A percentile compares a stretch with the other conserved stretches of the same genome.
phyloP scores from a whole-genome alignment of 495 filamentous ascomycete species.

The Penicillium taxi region DNA sequence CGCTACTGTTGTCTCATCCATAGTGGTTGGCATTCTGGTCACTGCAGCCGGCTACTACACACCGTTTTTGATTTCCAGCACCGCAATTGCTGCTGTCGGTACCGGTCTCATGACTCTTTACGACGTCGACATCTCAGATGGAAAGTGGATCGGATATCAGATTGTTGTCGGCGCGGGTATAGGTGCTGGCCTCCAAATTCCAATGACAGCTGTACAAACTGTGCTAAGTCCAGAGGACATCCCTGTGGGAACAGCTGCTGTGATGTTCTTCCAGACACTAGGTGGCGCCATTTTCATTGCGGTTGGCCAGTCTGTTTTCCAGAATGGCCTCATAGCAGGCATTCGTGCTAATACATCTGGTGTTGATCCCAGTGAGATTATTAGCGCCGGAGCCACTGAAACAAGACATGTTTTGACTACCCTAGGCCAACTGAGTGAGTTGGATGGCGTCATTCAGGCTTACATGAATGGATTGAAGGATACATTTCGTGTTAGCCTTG shows the following conservation, averaged over 20 bases:
- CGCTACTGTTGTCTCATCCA: slow-evolving; percentile 25
- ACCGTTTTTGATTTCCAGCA: slow-evolving; percentile 53
- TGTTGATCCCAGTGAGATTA: slow-evolving; percentile 28
- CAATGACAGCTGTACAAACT: slow-evolving; percentile 24
- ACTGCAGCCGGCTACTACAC: slow-evolving; percentile 60
- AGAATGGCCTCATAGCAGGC: slow-evolving; percentile 47
- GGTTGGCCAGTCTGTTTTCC: slow-evolving; percentile 56
- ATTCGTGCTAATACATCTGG: slow-evolving; percentile 34
- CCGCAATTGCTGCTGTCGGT: slow-evolving; percentile 50
- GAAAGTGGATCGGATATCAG: slow-evolving; percentile 54
- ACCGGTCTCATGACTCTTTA: slow-evolving; percentile 58
- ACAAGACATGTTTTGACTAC: slow-evolving; percentile 38
- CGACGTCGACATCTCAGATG: slow-evolving; percentile 28
- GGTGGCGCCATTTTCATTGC: slow-evolving; percentile 61
- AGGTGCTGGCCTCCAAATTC: slow-evolving; percentile 43
- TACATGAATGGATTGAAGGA: slow-evolving; percentile 25
- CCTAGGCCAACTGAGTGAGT: slow-evolving; percentile 15
- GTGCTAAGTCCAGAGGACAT: slow-evolving; percentile 17
- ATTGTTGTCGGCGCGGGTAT: slow-evolving; percentile 47
- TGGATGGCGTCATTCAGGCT: slow-evolving; percentile 19
- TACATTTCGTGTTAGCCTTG: slow-evolving; percentile 21
- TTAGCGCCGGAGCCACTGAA: slow-evolving; percentile 32
- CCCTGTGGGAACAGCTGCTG: slow-evolving; percentile 36
- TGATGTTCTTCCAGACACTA: slow-evolving; percentile 63
- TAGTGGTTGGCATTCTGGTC: slow-evolving; percentile 42